Conservation (phyloP, 257 asterid genomes). For the Plantago ovata region DNA sequence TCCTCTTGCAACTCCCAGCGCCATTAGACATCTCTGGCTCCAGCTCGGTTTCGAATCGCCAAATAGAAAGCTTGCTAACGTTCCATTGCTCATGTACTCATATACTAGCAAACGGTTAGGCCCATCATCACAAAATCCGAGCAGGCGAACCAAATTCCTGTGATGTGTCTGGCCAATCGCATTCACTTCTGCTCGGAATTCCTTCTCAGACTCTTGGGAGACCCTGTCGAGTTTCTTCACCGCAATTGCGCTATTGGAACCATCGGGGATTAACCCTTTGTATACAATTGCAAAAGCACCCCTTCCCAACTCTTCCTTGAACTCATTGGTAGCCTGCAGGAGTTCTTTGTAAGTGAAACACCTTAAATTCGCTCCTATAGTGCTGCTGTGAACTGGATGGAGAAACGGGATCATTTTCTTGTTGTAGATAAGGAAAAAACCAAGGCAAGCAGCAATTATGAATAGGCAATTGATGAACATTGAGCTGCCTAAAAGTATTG, state of each 20-base stretch:
- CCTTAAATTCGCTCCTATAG: too few species aligned
- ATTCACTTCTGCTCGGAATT: constrained; percentile 43
- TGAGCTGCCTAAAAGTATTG: constrained; percentile 30
- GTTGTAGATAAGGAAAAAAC: too few species aligned
- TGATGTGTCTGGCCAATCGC: constrained; percentile 56
- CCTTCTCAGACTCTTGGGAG: constrained; percentile 37
- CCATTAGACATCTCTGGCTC: constrained; percentile 41
- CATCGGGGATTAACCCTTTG: constrained; percentile 29
- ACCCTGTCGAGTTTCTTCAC: constrained; percentile 43
- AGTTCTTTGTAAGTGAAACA: constrained; percentile 38
- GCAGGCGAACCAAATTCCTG: constrained; percentile 46
- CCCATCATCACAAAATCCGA: constrained; percentile 47
- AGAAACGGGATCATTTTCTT: too few species aligned
- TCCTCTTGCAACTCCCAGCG: constrained; percentile 34
- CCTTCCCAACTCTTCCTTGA: constrained; percentile 36
- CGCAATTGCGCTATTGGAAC: constrained; percentile 25
- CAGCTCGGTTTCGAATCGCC: constrained; percentile 34
- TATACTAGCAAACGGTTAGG: constrained; percentile 34
- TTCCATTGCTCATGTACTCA: constrained; percentile 40
- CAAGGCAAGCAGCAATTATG: neutral
- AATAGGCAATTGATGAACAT: neutral
- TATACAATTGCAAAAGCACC: constrained; percentile 54
- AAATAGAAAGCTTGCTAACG: constrained; percentile 32
- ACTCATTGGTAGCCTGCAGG: constrained; percentile 33
- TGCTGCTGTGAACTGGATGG: too few species aligned